These are phyloP conservation scores for Sisymbrium altissimum DNA, from an alignment of 345 rosid species.

Conservation along the genomic window DNA sequence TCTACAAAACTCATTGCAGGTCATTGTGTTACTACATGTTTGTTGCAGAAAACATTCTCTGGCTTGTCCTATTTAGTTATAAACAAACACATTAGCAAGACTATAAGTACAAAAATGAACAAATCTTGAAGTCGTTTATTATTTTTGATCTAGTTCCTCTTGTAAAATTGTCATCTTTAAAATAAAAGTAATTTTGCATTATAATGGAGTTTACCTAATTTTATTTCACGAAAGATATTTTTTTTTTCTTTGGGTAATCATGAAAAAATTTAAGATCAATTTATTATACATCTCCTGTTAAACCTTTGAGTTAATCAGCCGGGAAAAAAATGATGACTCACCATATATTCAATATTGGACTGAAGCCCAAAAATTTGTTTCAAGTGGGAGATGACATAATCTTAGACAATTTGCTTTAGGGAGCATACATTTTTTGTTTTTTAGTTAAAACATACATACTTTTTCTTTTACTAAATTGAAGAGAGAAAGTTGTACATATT, in stretches of 20 bases:
- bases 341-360: too few species aligned
- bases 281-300: too few species aligned
- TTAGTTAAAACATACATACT: too few species aligned
- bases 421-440: too few species aligned
- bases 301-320: too few species aligned
- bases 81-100: background rate
- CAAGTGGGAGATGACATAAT: too few species aligned
- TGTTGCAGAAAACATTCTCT: background rate
- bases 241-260: too few species aligned
- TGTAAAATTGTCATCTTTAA: too few species aligned
- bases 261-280: too few species aligned
- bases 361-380: too few species aligned
- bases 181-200: background rate
- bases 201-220: background rate
- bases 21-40: background rate
- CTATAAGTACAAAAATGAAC: background rate
- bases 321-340: too few species aligned
- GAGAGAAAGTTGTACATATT: background rate
- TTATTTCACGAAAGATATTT: background rate
- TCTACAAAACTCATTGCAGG: constrained; percentile 10
- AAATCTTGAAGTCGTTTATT: background rate
- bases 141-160: background rate
- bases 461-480: background rate
- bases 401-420: too few species aligned
- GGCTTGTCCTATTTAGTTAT: background rate